Evolutionary conservation across 1,284 basidiomycete species (phyloP).

Genomic region (Sutorius eximius): DNA sequence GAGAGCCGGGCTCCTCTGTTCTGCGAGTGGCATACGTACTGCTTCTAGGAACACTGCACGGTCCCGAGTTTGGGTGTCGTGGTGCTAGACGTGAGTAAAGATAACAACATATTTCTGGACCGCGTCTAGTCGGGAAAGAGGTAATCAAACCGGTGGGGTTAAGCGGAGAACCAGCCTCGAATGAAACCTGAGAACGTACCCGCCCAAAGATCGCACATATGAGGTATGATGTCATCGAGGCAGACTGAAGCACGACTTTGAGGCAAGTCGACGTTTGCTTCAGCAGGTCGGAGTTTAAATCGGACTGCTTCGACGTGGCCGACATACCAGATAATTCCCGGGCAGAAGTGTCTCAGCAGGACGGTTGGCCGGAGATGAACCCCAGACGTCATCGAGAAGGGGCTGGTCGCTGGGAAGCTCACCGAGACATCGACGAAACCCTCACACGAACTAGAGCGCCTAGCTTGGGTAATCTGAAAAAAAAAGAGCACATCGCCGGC

Average conservation of each 20-base stretch:
- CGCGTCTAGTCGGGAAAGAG: not conserved
- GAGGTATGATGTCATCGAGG: not conserved
- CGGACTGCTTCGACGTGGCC: not conserved
- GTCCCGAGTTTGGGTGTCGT: not conserved
- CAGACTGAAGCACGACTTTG: not conserved
- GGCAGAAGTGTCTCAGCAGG: not conserved
- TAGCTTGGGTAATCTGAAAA: not conserved
- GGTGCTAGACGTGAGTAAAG: not conserved
- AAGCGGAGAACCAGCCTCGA: not conserved
- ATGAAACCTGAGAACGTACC: constrained; percentile 2
- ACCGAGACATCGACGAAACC: not conserved
- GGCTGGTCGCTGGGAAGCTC: not conserved
- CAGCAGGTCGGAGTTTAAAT: not conserved
- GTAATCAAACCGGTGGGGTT: not conserved
- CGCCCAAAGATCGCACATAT: not conserved
- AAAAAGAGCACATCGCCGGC: not conserved
- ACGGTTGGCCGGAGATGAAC: not conserved
- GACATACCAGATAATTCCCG: not conserved
- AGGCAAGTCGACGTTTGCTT: not conserved
- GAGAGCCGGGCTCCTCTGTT: not conserved
- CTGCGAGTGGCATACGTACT: not conserved
- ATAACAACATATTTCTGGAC: not conserved
- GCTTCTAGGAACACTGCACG: not conserved
- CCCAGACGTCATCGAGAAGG: not conserved
- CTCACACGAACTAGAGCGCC: not conserved